These are phyloP conservation scores for Sphaceloma murrayae DNA, from an alignment of 2,329 filamentous ascomycete species.

Conservation along the genomic window DNA sequence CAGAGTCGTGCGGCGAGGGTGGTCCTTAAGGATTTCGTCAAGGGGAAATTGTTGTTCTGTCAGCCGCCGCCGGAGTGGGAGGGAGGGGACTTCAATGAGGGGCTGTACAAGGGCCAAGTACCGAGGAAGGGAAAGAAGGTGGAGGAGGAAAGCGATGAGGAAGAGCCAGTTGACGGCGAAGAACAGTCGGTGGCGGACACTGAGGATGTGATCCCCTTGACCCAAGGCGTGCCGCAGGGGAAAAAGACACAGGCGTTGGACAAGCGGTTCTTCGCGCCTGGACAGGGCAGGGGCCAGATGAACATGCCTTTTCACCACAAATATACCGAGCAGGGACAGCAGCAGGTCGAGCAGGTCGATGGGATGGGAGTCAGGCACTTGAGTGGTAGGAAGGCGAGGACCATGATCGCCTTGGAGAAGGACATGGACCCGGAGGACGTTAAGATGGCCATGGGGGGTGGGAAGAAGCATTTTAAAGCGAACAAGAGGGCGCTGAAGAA, in stretches of 20 bases:
- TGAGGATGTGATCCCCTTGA: conserved; percentile 40
- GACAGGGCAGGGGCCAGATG: conserved; percentile 53
- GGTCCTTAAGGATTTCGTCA: conserved; percentile 94
- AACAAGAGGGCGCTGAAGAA: conserved; percentile 44
- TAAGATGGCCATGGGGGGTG: conserved; percentile 35
- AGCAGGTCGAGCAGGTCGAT: conserved; percentile 23
- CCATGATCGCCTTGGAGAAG: conserved; percentile 73
- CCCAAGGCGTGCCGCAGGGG: conserved; percentile 40
- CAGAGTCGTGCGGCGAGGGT: conserved; percentile 84
- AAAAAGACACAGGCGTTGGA: conserved; percentile 70
- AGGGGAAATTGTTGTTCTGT: conserved; percentile 85
- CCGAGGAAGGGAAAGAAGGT: conserved; percentile 66
- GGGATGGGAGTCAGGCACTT: conserved; percentile 52
- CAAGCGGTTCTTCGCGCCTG: conserved; percentile 74
- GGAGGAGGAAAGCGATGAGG: conserved; percentile 26
- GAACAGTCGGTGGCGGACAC: conserved; percentile 28
- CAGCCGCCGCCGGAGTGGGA: conserved; percentile 74
- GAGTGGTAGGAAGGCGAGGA: conserved; percentile 71
- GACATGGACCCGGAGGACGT: conserved; percentile 61
- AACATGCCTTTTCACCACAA: conserved; percentile 80
- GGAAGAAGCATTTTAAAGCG: conserved; percentile 95
- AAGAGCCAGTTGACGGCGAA: conserved; percentile 20
- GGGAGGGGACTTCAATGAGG: conserved; percentile 68
- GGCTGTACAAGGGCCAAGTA: conserved; percentile 78
- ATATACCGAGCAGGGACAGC: conserved; percentile 69